Evolutionary conservation across 2,329 filamentous ascomycete species (phyloP), one percentile per base, ranked within the genome.

Genomic region (Leptographium flavum): DNA sequence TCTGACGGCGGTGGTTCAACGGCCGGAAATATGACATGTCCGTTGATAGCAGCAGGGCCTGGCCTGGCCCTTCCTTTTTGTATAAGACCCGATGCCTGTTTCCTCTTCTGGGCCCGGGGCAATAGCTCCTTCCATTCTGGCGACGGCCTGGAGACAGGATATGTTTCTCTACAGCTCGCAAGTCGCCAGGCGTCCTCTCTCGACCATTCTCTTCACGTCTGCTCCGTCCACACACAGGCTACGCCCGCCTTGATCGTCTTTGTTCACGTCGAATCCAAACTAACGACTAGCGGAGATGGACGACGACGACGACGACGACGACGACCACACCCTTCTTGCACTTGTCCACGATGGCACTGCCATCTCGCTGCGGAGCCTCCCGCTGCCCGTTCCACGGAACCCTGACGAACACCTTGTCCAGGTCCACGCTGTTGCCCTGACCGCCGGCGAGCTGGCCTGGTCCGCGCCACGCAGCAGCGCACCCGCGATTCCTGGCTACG

Each of bases 401-500:
- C 49, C 56, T 19, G 49, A 53, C 28, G 50, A 56, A 10, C 52
- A 57, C 41, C 48, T 61, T 10, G 48, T 62, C 43, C 52, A 52
- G 31, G 56, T 59, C 25, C 54, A 57, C 25, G 56, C 59, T 27
- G 58, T 60, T 8, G 54, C 57, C 8, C 46, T 58, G 6, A 56
- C 55, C 40, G 50, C 54, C 45, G 56, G 57, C 36, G 58, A 57
- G 48, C 54, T 60, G 11, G 36, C 31, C 22, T 59, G 57, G 57
- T 28, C 47, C 4, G 39, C 31, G n/a, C 49, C 46, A n/a, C 40
- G 43, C 40, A 5, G 42, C 21, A 15, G 38, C 8, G 5, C 15
- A 5, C 38, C 41, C 22, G 45, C 50, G 19, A 49, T 55, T 11
- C 55, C 56, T 2, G 56, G 59, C 25, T 57, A 58, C 49, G 60